These are phyloP conservation scores for Claviceps digitariae DNA, from an alignment of 2,329 filamentous ascomycete species.

Conservation along the genomic window DNA sequence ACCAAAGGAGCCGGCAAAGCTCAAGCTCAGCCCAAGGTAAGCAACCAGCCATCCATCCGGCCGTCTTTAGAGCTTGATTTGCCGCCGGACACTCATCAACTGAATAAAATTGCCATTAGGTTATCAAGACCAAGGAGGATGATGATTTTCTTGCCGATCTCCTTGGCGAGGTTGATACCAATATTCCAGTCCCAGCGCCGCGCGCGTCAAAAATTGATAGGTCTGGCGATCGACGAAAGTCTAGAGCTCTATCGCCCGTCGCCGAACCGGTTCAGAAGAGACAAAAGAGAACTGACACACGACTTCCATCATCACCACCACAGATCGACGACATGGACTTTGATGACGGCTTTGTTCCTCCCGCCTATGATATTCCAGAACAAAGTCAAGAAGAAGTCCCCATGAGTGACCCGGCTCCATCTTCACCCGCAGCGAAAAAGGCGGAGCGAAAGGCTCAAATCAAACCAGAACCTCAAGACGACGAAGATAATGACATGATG, in stretches of 20 bases:
- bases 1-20: constrained; percentile 55
- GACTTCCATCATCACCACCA: constrained; percentile 29
- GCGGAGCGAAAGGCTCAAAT: constrained; percentile 54
- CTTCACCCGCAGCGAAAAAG: constrained; percentile 72
- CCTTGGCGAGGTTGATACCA: constrained; percentile 77
- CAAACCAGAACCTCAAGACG: constrained; percentile 40
- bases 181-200: constrained; percentile 42
- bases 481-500: constrained; percentile 72
- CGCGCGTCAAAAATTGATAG: constrained; percentile 50
- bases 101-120: constrained; percentile 28
- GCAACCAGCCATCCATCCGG: not conserved
- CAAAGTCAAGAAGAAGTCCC: constrained; percentile 36
- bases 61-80: not conserved
- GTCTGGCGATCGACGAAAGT: constrained; percentile 63
- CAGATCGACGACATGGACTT: constrained; percentile 30
- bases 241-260: constrained; percentile 66
- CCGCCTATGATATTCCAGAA: constrained; percentile 52
- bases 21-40: constrained; percentile 70
- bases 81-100: constrained; percentile 3
- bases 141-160: constrained; percentile 76
- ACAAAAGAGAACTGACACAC: constrained; percentile 37
- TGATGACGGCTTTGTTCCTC: constrained; percentile 41
- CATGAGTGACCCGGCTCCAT: constrained; percentile 80
- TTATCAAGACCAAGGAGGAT: constrained; percentile 70
- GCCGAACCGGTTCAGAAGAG: constrained; percentile 42